Evolutionary conservation across 164 flowering plant species (phyloP).

Genomic region (Vitis rupestris): DNA sequence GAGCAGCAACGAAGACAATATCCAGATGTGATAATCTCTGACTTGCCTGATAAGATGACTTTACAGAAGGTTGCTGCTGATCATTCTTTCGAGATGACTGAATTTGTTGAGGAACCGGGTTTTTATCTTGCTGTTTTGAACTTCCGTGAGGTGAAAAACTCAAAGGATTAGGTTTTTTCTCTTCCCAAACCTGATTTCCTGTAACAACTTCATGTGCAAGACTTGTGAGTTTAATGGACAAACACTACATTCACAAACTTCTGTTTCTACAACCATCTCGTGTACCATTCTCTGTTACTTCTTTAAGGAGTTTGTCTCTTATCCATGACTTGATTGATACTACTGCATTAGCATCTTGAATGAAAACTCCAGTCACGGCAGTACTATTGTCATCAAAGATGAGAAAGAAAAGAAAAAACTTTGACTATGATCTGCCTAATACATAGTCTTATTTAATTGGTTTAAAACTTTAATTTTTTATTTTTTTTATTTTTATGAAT

Average conservation of each 20-base stretch:
- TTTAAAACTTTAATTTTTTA: too few relatives aligned
- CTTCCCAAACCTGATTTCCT: not conserved
- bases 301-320: too few relatives aligned
- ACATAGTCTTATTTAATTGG: too few relatives aligned
- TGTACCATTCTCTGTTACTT: too few relatives aligned
- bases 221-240: not conserved
- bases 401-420: not conserved
- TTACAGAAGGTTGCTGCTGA: slow-evolving; percentile 49
- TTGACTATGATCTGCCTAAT: not conserved
- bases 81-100: slow-evolving; percentile 54
- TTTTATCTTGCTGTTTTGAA: slow-evolving; percentile 80
- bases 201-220: not conserved
- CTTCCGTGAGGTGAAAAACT: slow-evolving; percentile 16
- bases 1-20: slow-evolving; percentile 55
- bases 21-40: slow-evolving; percentile 68
- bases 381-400: not conserved
- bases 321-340: too few relatives aligned
- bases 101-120: slow-evolving; percentile 62
- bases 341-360: too few relatives aligned
- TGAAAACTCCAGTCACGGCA: too few relatives aligned
- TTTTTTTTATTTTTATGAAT: too few relatives aligned
- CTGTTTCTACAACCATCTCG: not conserved
- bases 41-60: slow-evolving; percentile 57
- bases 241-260: not conserved
- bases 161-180: not conserved